Evolutionary conservation across 148 eudicot species (phyloP), one percentile per base, ranked within the genome.

Genomic region (Silene latifolia): DNA sequence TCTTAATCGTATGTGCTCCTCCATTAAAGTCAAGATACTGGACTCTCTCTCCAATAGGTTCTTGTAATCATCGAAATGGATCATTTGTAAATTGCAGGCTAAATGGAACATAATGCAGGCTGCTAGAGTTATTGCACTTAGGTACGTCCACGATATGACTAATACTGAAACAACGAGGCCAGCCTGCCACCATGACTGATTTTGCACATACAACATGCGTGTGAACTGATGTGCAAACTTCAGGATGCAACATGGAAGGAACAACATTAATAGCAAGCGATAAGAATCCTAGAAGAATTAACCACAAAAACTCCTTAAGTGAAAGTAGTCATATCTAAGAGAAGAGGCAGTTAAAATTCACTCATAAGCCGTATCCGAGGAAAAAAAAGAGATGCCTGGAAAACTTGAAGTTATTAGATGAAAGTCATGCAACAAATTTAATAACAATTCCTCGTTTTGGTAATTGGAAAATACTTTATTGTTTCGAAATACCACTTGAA

Each of bases 31-130:
- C 53, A 79, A 25, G 67, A 85, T 83, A 70, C 89, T 86, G n/a
- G 90, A 77, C 79, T 91, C 95, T 78, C 82, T 79, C 64, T 91
- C 91, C 83, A 93, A 78, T 39, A 83, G 79, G 74, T 89, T 88
- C 20, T 78, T 87, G 76, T 88, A 93, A 79, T 93, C 95, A 42
- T 91, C 92, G 47, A 91, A 93, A 76, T 93, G 98, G 77, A 93
- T 89, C 47, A 93, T 81, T 82, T 93, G 98, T 83, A 93, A 82
- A 84, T 66, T 85, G 89, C 98, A 91, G 67, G 93, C 91, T 80
- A 93, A 74, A 70, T 91, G 88, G 84, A 93, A 93, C 81, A 93
- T 74, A 44, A 89, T 75, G 78, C 95, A 88, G 76, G 91, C 89
- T 35, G 88, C 86, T 18, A 93, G 77, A 72, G 86, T 86, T 67